Percentiles rank a stretch among this genome's conserved stretches.
Conservation (phyloP, 352 stramenopile species). For the Blastocystis sp. region DNA sequence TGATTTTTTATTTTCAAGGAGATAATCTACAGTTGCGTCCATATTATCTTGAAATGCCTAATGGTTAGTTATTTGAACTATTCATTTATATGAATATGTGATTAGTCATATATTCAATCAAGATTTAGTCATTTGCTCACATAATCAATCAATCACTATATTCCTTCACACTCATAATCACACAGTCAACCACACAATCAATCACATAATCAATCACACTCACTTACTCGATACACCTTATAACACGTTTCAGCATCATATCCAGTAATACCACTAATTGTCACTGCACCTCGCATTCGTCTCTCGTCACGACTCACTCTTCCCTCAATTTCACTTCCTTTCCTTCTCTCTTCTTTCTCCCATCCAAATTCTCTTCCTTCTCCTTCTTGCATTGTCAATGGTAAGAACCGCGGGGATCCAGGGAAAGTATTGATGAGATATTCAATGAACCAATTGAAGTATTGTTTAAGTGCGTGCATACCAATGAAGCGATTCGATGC, state of each 20-base stretch:
- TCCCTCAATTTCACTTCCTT: background rate
- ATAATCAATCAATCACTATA: too few species aligned
- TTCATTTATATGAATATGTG: too few species aligned
- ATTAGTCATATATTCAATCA: too few species aligned
- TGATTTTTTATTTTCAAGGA: constrained; percentile 53
- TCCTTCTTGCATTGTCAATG: constrained; percentile 41
- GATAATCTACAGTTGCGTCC: constrained; percentile 51
- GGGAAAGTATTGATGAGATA: constrained; percentile 67
- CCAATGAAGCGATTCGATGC: background rate
- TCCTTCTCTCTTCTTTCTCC: background rate
- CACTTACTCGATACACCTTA: constrained; percentile 35
- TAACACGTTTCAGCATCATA: constrained; percentile 39
- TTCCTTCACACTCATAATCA: too few species aligned
- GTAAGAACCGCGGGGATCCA: constrained; percentile 51
- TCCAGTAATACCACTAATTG: constrained; percentile 38
- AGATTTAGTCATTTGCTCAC: too few species aligned
- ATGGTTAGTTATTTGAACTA: too few species aligned
- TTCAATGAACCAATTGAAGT: constrained; percentile 64
- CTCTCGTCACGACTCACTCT: constrained; percentile 8
- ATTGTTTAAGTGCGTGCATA: constrained; percentile 4
- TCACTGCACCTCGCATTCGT: constrained; percentile 23
- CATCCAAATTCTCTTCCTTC: background rate
- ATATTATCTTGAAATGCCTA: constrained; percentile 66
- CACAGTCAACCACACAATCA: too few species aligned
- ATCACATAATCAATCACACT: background rate